Conservation (phyloP, 2,329 filamentous ascomycete species). For the Arachnomyces sp. region DNA sequence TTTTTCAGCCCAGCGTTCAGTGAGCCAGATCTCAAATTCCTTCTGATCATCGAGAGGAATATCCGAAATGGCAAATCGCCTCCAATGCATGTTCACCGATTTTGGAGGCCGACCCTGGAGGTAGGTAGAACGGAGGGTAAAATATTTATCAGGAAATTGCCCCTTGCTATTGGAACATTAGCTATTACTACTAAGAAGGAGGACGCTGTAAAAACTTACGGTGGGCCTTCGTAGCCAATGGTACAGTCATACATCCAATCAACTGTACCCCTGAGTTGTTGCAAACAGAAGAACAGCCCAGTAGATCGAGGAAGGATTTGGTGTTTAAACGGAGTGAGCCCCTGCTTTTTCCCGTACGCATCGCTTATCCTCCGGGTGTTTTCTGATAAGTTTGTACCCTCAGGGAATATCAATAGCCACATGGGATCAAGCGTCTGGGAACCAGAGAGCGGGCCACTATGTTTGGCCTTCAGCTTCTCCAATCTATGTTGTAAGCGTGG, state of each 20-base stretch:
- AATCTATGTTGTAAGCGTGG: slow-evolving; percentile 51
- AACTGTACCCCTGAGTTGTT: slow-evolving; percentile 51
- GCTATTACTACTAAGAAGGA: neutral
- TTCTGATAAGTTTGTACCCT: slow-evolving; percentile 54
- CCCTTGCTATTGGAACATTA: slow-evolving; percentile 48
- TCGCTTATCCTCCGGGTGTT: slow-evolving; percentile 49
- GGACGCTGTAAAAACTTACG: slow-evolving; percentile 50
- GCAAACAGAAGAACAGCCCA: slow-evolving; percentile 53
- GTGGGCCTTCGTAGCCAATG: slow-evolving; percentile 87
- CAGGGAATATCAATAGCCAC: slow-evolving; percentile 60
- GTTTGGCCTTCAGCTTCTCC: slow-evolving; percentile 44
- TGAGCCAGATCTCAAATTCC: slow-evolving; percentile 75
- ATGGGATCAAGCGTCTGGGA: slow-evolving; percentile 48
- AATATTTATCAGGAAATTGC: slow-evolving; percentile 82
- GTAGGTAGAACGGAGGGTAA: slow-evolving; percentile 78
- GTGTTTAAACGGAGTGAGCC: slow-evolving; percentile 50
- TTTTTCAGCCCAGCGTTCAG: slow-evolving; percentile 84
- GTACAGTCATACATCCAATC: slow-evolving; percentile 69
- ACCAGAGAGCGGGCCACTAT: slow-evolving; percentile 41
- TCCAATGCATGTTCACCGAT: slow-evolving; percentile 95
- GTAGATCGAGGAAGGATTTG: slow-evolving; percentile 54
- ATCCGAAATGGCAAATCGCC: slow-evolving; percentile 68
- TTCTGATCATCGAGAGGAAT: slow-evolving; percentile 70
- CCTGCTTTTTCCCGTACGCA: slow-evolving; percentile 50
- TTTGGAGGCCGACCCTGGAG: slow-evolving; percentile 83